A percentile compares a stretch with the other conserved stretches of the same genome.
These are phyloP conservation scores for Candida rishiriensis DNA, from an alignment of 805 yeast species.

Conservation along the genomic window DNA sequence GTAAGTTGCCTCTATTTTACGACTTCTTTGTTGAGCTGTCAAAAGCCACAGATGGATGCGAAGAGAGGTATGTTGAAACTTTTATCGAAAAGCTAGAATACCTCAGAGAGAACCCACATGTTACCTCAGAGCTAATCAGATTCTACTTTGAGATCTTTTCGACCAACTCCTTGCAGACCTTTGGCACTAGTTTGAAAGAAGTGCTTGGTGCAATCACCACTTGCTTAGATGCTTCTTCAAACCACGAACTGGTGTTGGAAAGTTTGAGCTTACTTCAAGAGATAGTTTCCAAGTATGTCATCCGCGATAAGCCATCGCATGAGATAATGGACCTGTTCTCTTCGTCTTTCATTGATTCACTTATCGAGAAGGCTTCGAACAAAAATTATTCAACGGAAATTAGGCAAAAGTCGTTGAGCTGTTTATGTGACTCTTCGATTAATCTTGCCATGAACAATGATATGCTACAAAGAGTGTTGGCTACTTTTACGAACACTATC, in stretches of 20 bases:
- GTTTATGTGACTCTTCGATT: constrained; percentile 16
- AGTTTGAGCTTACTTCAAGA: constrained; percentile 20
- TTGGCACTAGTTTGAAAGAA: constrained; percentile 26
- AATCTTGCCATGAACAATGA: constrained; percentile 8
- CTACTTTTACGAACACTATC: constrained; percentile 21
- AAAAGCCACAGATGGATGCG: constrained; percentile 23
- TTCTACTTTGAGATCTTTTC: constrained; percentile 33
- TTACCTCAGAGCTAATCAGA: constrained; percentile 30
- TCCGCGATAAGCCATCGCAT: constrained; percentile 4
- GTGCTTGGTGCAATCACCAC: constrained; percentile 17
- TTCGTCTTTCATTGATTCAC: constrained; percentile 7
- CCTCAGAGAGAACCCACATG: constrained; percentile 17
- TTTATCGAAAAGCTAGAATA: constrained; percentile 14
- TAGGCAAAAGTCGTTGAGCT: constrained; percentile 24
- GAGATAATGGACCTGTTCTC: constrained; percentile 3
- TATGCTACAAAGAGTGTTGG: constrained; percentile 5
- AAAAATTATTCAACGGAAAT: constrained; percentile 32
- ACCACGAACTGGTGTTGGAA: constrained; percentile 30
- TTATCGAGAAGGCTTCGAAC: constrained; percentile 22
- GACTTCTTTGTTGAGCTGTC: constrained; percentile 24
- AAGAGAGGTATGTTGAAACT: constrained; percentile 14
- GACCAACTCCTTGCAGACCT: constrained; percentile 27
- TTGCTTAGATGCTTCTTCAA: constrained; percentile 20
- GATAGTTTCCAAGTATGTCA: constrained; percentile 13
- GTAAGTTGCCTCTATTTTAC: constrained; percentile 17